phyloP scores from a whole-genome alignment of 2,329 filamentous ascomycete genomes.

The Apiospora marii region DNA sequence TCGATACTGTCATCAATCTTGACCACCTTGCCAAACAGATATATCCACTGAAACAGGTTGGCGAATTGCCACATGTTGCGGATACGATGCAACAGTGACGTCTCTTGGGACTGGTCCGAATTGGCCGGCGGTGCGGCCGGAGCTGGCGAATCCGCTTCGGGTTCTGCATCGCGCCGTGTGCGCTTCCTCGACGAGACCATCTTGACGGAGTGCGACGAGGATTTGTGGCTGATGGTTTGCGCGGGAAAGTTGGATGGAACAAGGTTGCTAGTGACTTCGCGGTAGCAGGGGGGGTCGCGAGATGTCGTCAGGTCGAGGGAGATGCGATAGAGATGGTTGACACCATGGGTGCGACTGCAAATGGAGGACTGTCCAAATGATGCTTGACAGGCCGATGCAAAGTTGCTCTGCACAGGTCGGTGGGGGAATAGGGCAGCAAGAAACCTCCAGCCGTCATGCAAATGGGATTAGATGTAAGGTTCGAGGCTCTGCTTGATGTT shows the following conservation, averaged over 20 bases:
- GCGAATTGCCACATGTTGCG: constrained; percentile 97
- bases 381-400: neutral
- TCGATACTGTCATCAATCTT: constrained; percentile 91
- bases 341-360: neutral
- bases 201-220: neutral
- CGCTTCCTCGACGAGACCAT: constrained; percentile 60
- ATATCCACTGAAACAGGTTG: constrained; percentile 91
- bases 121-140: constrained; percentile 4
- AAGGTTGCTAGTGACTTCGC: constrained; percentile 20
- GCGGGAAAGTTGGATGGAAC: constrained; percentile 7
- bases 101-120: constrained; percentile 36
- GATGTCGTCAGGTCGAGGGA: constrained; percentile 18
- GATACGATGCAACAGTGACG: constrained; percentile 68
- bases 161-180: constrained; percentile 48
- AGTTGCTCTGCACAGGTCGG: neutral
- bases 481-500: constrained; percentile 11
- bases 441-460: neutral
- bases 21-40: constrained; percentile 85
- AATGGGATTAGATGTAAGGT: neutral
- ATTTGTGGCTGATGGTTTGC: neutral
- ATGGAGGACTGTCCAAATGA: neutral
- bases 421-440: neutral
- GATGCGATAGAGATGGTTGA: constrained; percentile 8
- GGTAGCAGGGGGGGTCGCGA: constrained; percentile 18
- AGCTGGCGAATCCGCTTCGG: constrained; percentile 33